Evolutionary conservation across 768 basidiomycete species (phyloP).

Genomic region (Kwoniella pini): DNA sequence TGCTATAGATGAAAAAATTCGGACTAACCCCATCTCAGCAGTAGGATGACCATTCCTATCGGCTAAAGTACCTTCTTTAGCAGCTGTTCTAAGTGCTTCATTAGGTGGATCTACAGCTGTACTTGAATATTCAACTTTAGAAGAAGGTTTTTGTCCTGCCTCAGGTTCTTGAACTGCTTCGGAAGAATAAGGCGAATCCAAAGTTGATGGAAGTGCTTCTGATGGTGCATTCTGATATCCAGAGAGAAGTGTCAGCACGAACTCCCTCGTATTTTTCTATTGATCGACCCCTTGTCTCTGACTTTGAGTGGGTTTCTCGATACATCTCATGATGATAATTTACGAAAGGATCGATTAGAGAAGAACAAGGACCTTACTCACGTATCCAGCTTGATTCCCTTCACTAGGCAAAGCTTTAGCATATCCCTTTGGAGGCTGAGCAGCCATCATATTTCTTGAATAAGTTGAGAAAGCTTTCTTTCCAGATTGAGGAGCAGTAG

Average conservation of each 20-base stretch:
- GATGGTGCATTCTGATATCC: conserved; percentile 31
- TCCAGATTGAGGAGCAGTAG: conserved; percentile 3
- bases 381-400: conserved; percentile 34
- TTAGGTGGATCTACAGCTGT: conserved; percentile 48
- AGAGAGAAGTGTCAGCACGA: background rate
- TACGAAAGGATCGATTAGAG: background rate
- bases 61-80: conserved; percentile 40
- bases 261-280: background rate
- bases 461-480: conserved; percentile 4
- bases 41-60: conserved; percentile 46
- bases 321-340: background rate
- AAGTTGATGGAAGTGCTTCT: conserved; percentile 33
- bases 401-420: conserved; percentile 27
- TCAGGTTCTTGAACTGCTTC: conserved; percentile 21
- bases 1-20: too few species aligned
- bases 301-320: too few species aligned
- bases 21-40: conserved; percentile 48
- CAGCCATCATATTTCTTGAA: background rate
- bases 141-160: conserved; percentile 34
- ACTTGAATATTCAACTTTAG: conserved; percentile 32
- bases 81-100: conserved; percentile 32
- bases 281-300: too few species aligned
- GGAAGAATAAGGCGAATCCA: conserved; percentile 30
- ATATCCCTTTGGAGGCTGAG: conserved; percentile 28
- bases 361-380: conserved; percentile 25